Base-by-base conservation (phyloP, 2,329 filamentous ascomycete genomes). In the Fusarium penzigii region DNA sequence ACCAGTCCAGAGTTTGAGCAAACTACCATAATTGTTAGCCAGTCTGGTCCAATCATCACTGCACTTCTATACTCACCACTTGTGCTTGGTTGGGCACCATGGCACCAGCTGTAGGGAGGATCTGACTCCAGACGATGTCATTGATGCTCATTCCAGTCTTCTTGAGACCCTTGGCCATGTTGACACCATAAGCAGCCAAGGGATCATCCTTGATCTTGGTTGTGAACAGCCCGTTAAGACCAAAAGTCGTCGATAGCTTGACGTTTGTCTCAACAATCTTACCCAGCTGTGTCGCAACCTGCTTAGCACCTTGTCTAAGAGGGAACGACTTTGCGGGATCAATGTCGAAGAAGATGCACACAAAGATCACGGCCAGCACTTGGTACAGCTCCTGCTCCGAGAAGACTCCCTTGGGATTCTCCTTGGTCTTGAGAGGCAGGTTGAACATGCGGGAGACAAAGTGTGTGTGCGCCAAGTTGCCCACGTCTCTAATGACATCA, bases 1-100 rank as follows among this genome's bases (percentile, higher is more conserved):
- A 92, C 72, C 83, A 91, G 66, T 92, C 88, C 16, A 91, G 75
- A 2, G 87, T 78, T 72, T 89, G 86, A 2, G 86, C 83, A 65
- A 92, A 90, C 78, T 85, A 54, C 29, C 11, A n/a, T 6, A 10
- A 2, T 2, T 17, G 49, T 72, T 42, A 69, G 61, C n/a, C 57
- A 8, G 5, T 5, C 16, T 5, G 3, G 38, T 16, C 29, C 8
- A 12, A 17, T 32, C 42, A 17, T 38, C 7, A 14, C 20, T 25
- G 29, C 13, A 17, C n/a, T n/a, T n/a, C 20, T 32, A 5, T 12
- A 74, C 78, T 70, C 70, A 85, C 81, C 62, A 88, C 76, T 64
- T 89, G 83, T 2, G 82, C 85, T 67, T 92, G 87, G 62, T 84
- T 89, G 1, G 89, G 85, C 8, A 89, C 84, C 68, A 88, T 81